Base-by-base conservation (phyloP, 2,329 filamentous ascomycete species). In the Akanthomyces uredinophilus region DNA sequence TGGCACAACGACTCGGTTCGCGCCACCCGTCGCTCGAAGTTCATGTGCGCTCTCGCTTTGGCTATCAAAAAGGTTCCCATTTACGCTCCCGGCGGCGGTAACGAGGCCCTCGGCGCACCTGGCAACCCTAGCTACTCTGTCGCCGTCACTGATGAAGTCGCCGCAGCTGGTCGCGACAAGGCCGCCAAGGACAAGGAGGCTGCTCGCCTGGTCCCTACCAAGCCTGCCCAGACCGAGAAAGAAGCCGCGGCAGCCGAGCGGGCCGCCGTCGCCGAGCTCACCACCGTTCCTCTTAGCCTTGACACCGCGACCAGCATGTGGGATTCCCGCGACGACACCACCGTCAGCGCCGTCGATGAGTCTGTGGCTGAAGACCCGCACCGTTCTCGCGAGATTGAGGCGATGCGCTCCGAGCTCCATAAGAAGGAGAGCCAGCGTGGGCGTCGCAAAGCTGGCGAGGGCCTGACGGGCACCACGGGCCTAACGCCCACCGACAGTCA, bases 31-130 rank as follows among this genome's bases (percentile, higher is more conserved):
- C 87, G 94, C 64, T 96, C 90, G 73, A 98, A 96, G 76, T 98
- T 99, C 78, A 96, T 98, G 87, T 96, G 93, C 71, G 95, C 95
- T 0, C 80, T 99, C 63, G 88, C 95, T 5, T 76, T 92, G 10
- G 92, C 94, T 4, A 79, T 97, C 63, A 90, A 92, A 76, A 92
- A 89, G 77, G 83, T 99, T 20, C 94, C 93, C 11, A 94, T 99
- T 70, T 84, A 91, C 68, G 87, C 80, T 22, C 94, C 94, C 61
- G 92, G 89, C 46, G 92, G 89, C 63, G 90, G 87, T 61, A 78
- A 77, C 62, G 84, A 87, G 61, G 67, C 81, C 43, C 77, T 87
- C 2, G 87, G 87, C 63, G 85, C 83, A 46, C 83, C 90, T 6
- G 85, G 81, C 37, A 95, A 96, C 74, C 93, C 93, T 1, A 79